Conservation (phyloP, 1,284 basidiomycete species). For the Fomitopsis palustris region DNA sequence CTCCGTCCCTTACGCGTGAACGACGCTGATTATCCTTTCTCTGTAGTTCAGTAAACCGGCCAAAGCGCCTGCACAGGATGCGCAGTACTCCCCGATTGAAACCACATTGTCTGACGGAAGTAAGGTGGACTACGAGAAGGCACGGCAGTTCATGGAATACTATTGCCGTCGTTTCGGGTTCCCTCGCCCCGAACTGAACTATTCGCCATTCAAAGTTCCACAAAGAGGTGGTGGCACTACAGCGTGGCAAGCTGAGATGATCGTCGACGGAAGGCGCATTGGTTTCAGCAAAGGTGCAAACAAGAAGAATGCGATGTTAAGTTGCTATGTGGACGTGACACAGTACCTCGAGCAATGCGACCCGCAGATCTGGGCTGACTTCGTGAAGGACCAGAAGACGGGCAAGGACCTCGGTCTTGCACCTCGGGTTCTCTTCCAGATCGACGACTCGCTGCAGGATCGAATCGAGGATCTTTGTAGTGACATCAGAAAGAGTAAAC, state of each 20-base stretch:
- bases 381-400: slow-evolving; percentile 52
- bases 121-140: slow-evolving; percentile 68
- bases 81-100: slow-evolving; percentile 13
- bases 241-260: slow-evolving; percentile 81
- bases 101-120: slow-evolving; percentile 64
- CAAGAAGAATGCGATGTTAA: slow-evolving; percentile 77
- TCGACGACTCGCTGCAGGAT: slow-evolving; percentile 70
- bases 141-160: slow-evolving; percentile 92
- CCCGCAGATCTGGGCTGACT: slow-evolving; percentile 75
- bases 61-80: slow-evolving; percentile 3
- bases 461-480: slow-evolving; percentile 71
- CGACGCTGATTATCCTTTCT: background rate
- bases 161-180: slow-evolving; percentile 86
- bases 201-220: slow-evolving; percentile 31
- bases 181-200: slow-evolving; percentile 76
- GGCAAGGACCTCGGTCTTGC: slow-evolving; percentile 72
- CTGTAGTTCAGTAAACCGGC: slow-evolving; percentile 10
- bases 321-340: slow-evolving; percentile 86
- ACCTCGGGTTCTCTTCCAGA: slow-evolving; percentile 69
- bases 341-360: slow-evolving; percentile 87
- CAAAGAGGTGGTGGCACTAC: slow-evolving; percentile 17
- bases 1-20: background rate
- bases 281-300: slow-evolving; percentile 68
- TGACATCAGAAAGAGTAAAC: slow-evolving; percentile 56
- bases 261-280: slow-evolving; percentile 76